Evolutionary conservation across 345 rosid species (phyloP), one percentile per base, ranked within the genome.

Genomic region (Isatis tinctoria): DNA sequence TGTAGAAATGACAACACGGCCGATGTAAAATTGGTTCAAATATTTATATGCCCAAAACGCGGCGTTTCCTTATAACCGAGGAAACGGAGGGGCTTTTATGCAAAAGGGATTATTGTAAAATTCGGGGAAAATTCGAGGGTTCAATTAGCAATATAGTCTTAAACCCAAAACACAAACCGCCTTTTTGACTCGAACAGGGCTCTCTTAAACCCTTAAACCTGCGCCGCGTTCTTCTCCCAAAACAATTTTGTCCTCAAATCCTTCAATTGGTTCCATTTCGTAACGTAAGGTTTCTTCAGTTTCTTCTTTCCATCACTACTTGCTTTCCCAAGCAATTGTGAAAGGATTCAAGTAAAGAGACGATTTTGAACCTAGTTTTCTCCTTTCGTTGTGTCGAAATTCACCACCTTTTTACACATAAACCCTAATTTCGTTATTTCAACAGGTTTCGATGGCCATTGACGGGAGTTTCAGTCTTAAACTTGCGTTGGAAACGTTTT

Each of bases 401-500:
- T 44, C 28, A 26, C 49, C 32, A 5, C 32, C 30, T n/a, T 51
- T 10, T 2, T 49, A 5, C 20, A 30, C 26, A 10, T 11, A 64
- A 54, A 54, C 57, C 63, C 40, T 65, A 73, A 33, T 16, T 36
- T 35, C n/a, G 4, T 60, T 10, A 1, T 22, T 10, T 28, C 20
- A 39, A 41, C 64, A 75, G 79, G 64, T 69, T 24, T 28, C 72
- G 36, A 89, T 89, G 92, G 78, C 97, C 30, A 81, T 86, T 28
- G 96, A 91, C 13, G 91, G 89, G 69, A 88, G 91, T 76, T 94
- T 89, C 84, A 78, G 69, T 66, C 76, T 91, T 10, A 78, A 84
- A 56, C 73, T 74, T 2, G 85, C 93, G 2, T 59, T 91, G 24
- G 59, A 71, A 74, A 74, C 87, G 87, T 89, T 94, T 61, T 76